Base-by-base conservation (phyloP, 176 grass and related monocot species). In the Carex parvula region DNA sequence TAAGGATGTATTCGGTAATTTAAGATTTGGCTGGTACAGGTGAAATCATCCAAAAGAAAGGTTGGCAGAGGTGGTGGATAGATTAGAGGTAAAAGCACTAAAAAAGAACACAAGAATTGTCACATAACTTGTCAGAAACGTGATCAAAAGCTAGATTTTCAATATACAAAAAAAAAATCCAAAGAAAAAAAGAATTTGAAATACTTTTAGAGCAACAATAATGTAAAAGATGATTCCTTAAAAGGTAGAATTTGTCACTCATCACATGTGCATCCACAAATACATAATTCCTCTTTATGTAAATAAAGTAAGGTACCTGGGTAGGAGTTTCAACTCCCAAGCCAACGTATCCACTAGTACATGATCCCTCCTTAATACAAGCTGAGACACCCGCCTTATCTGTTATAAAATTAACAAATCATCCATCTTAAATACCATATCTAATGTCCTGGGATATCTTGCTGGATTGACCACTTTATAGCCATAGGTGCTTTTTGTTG, bases 311-410 rank as follows among this genome's bases (percentile, higher is more conserved):
- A 79, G 3, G 52, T 85, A 98, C 95, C 95, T 94, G 92, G 57
- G 87, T 82, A 84, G 91, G 89, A 83, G 90, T 94, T 94, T 98
- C 90, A 87, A 91, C 87, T 73, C 89, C 84, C 75, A 94, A 84
- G 64, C 92, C 92, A 65, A 98, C 92, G 92, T 94, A 89, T 98
- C 95, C 81, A 98, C 80, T 87, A 91, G 92, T 29, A 89, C 56
- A 86, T 98, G 92, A 89, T 98, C 91, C 76, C 79, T 94, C 58
- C 88, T 98, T 87, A 94, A 86, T 33, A 98, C 95, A 83, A 98
- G 86, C 74, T 98, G 92, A 87, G 95, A 98, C 77, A 98, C 84
- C 64, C 95, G 87, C 69, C 92, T 89, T 84, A 98, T 89, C 92
- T 98, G 87, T 71, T 52, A 84, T 72, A 73, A 55, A 16, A 26